Conservation (phyloP, 176 grass and related monocot genomes). For the Carex parvula region DNA sequence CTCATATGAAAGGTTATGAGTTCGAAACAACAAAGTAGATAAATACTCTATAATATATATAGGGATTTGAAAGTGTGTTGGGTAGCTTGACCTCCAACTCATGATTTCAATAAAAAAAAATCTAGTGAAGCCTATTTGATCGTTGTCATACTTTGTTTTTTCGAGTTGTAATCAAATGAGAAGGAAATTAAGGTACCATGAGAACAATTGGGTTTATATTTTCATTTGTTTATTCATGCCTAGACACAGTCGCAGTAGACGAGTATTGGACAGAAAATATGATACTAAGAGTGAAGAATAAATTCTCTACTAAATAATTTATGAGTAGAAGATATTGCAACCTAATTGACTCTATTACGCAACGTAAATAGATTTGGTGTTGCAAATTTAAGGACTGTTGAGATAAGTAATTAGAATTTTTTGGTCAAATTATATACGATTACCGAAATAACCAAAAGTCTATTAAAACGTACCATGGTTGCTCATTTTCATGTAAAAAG, state of each 20-base stretch:
- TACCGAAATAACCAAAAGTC: no score
- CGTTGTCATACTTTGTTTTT: not conserved
- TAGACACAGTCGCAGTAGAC: not conserved
- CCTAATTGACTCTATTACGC: not conserved
- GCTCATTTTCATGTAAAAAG: no score
- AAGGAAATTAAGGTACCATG: not conserved
- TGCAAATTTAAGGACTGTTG: not conserved
- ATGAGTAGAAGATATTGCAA: no score
- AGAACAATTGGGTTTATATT: not conserved
- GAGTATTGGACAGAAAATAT: not conserved
- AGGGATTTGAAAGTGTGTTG: no score
- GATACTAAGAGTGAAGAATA: not conserved
- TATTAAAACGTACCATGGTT: no score
- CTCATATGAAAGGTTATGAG: rapidly evolving
- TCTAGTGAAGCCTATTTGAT: not conserved
- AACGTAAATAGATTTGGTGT: not conserved
- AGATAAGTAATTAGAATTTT: not conserved
- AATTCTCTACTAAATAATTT: not conserved
- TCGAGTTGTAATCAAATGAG: not conserved
- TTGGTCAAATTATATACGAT: not conserved
- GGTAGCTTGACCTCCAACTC: no score
- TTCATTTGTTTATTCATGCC: not conserved
- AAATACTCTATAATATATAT: no score
- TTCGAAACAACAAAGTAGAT: no score
- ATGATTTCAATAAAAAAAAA: not conserved